Evolutionary conservation across 768 basidiomycete genomes (phyloP).

Genomic region (Pisolithus marmoratus): DNA sequence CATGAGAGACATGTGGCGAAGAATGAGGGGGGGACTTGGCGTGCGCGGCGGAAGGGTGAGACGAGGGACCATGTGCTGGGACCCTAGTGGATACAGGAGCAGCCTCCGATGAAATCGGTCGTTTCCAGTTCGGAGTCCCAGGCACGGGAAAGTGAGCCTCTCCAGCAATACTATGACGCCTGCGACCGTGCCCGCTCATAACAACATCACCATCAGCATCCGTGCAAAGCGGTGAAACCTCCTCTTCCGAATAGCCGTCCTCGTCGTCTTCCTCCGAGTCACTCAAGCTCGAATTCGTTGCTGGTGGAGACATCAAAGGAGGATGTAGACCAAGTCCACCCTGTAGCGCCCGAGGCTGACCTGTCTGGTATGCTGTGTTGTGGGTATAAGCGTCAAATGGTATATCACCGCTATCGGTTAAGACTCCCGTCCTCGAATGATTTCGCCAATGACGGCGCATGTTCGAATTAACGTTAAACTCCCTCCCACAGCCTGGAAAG

Average conservation of each 20-base stretch:
- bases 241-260: constrained; percentile 22
- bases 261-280: constrained; percentile 13
- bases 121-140: background rate
- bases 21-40: background rate
- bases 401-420: constrained; percentile 13
- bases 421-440: constrained; percentile 34
- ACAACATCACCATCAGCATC: background rate
- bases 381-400: constrained; percentile 11
- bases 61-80: background rate
- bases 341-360: background rate
- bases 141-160: background rate
- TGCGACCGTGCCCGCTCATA: background rate
- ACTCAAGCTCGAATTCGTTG: constrained; percentile 24
- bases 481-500: constrained; percentile 65
- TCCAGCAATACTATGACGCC: background rate
- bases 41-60: background rate
- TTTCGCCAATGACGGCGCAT: constrained; percentile 79
- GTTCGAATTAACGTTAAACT: constrained; percentile 82
- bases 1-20: background rate
- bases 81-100: background rate
- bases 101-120: constrained; percentile 3
- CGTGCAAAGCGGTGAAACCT: background rate
- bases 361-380: background rate
- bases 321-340: constrained; percentile 2
- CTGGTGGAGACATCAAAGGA: constrained; percentile 24